Conservation (phyloP, 345 rosid genomes). For the Mangifera indica region DNA sequence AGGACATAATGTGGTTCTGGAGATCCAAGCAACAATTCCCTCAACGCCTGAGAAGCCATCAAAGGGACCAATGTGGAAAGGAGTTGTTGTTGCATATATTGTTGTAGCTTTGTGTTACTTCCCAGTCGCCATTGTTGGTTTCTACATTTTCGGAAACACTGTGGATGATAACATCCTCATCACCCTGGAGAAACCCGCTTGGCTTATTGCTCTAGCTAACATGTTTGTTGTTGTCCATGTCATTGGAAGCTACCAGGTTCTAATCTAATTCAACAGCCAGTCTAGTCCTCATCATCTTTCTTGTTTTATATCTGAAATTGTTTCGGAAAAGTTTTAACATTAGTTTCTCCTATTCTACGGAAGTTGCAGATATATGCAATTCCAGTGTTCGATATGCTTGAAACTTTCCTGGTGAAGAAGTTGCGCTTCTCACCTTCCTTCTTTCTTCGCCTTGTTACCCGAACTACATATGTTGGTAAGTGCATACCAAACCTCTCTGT, state of each 20-base stretch:
- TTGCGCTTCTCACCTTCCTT: constrained; percentile 46
- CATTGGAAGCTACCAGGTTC: constrained; percentile 83
- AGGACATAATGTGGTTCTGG: constrained; percentile 77
- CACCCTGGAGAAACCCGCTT: constrained; percentile 54
- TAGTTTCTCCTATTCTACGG: background rate
- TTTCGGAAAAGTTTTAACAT: background rate
- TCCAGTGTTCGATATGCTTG: constrained; percentile 88
- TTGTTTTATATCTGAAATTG: no score
- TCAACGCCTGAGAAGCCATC: constrained; percentile 85
- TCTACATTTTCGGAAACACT: constrained; percentile 49
- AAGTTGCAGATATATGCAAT: constrained; percentile 55
- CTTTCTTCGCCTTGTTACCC: constrained; percentile 60
- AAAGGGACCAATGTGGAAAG: constrained; percentile 80
- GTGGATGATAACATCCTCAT: constrained; percentile 74
- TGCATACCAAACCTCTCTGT: background rate
- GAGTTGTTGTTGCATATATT: constrained; percentile 66
- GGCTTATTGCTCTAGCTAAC: constrained; percentile 76
- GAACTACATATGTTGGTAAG: constrained; percentile 70
- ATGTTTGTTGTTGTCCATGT: constrained; percentile 78
- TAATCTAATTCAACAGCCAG: background rate
- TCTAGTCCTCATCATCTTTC: no score
- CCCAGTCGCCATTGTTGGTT: constrained; percentile 72
- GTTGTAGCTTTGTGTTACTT: constrained; percentile 76
- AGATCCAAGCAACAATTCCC: constrained; percentile 91
- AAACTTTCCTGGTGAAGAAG: constrained; percentile 59